phyloP scores from a whole-genome alignment of 306 rosid species.

The Inga oerstediana region DNA sequence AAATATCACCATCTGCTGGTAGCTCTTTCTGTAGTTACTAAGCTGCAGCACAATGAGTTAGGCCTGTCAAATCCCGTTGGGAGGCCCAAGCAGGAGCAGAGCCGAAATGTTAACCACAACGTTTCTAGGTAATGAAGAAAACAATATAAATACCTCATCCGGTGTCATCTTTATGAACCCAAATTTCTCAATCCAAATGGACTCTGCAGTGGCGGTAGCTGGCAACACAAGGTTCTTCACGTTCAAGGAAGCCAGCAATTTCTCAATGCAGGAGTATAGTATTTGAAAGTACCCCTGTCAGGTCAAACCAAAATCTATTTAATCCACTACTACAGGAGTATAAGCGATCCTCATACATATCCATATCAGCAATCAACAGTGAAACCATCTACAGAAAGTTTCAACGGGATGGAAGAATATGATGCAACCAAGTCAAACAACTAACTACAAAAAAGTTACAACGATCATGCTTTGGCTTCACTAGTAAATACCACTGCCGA shows the following conservation, averaged over 20 bases:
- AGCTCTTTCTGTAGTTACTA: slow-evolving; percentile 67
- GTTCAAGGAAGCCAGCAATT: slow-evolving; percentile 73
- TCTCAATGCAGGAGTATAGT: slow-evolving; percentile 86
- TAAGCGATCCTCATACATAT: slow-evolving; percentile 1
- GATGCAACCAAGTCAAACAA: slow-evolving; percentile 18
- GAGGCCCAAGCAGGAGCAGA: neutral
- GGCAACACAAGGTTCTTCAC: slow-evolving; percentile 87
- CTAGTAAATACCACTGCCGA: neutral
- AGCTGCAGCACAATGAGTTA: slow-evolving; percentile 58
- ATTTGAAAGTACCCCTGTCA: slow-evolving; percentile 94
- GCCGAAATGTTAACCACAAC: slow-evolving; percentile 11
- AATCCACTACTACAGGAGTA: slow-evolving; percentile 4
- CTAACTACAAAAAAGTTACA: neutral
- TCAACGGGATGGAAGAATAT: slow-evolving; percentile 19
- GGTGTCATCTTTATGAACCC: slow-evolving; percentile 78
- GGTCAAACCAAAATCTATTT: neutral
- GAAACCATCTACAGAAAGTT: neutral
- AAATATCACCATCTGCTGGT: slow-evolving; percentile 80
- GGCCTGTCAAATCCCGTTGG: slow-evolving; percentile 19
- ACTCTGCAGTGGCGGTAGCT: slow-evolving; percentile 81
- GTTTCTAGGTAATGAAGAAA: neutral
- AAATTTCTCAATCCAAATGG: slow-evolving; percentile 88
- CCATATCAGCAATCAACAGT: slow-evolving; percentile 10
- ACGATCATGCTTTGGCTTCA: neutral
- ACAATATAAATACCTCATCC: slow-evolving; percentile 63